Evolutionary conservation across 306 rosid genomes (phyloP), one percentile per base, ranked within the genome.

Genomic region (Vigna radiata): DNA sequence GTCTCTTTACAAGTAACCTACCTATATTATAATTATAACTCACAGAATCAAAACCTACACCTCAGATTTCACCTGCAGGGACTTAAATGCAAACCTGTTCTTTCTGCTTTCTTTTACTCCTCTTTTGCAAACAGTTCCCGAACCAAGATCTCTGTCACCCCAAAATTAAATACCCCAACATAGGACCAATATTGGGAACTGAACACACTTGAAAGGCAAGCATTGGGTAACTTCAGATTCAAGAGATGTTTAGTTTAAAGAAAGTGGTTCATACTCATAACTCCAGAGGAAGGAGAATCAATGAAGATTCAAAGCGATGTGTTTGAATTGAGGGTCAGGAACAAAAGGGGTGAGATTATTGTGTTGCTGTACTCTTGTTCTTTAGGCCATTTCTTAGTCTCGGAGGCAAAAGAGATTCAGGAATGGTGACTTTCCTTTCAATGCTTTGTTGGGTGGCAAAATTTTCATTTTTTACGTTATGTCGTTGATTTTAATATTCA

Each of bases 111-210:
- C 56, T 17, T 67, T 13, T 58, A 29, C 74, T 68, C 36, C 21
- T 46, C 46, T 70, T 48, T 59, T 13, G 73, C 27, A 61, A 83
- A 72, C 84, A 43, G 78, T 76, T 43, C 11, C 61, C 33, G n/a
- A 68, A 27, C 76, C 74, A 75, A 83, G 91, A 91, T 86, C 91
- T 87, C 75, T 65, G 76, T 74, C 74, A 73, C 63, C 76, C 76
- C 73, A 83, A 77, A 75, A 63, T 68, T 29, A 67, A 31, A 21
- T 55, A 76, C 49, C 50, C 60, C 4, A 41, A 60, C 19, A 81
- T 7, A 54, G 6, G 41, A 72, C 44, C 62, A 17, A 8, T 60
- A 65, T 56, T 55, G 70, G 47, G 16, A 70, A 59, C n/a, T 49
- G 36, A 61, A 41, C 29, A 53, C 59, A 21, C 70, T 78, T 78